A percentile compares a stretch with the other conserved stretches of the same genome.
Conservation (phyloP, 2,329 filamentous ascomycete genomes). For the Colletotrichum liriopes region DNA sequence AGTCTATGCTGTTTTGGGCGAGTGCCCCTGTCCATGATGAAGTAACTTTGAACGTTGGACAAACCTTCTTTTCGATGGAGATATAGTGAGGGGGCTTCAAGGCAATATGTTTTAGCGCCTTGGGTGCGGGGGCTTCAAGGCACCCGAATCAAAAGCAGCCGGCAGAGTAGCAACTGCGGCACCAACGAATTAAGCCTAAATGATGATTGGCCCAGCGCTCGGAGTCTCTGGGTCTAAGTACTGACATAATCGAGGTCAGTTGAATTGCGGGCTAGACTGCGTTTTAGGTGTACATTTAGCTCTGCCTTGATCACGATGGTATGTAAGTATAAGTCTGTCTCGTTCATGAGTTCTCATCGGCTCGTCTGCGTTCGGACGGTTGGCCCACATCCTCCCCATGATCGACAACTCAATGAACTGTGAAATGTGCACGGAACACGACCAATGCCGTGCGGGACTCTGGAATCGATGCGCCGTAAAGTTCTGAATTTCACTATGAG, state of each 20-base stretch:
- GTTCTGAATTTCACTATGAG: neutral
- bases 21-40: constrained; percentile 3
- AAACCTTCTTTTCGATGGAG: constrained; percentile 22
- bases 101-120: constrained; percentile 7
- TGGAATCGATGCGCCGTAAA: neutral
- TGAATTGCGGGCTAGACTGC: no score
- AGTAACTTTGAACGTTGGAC: constrained; percentile 15
- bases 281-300: no score
- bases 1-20: neutral
- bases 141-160: neutral
- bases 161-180: neutral
- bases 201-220: neutral
- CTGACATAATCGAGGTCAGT: no score
- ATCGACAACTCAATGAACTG: neutral
- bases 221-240: neutral
- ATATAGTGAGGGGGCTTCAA: constrained; percentile 8
- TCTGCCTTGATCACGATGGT: no score
- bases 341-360: neutral
- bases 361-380: constrained; percentile 15
- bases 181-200: neutral
- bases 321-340: neutral
- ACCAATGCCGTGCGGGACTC: neutral
- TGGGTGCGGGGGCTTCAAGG: neutral
- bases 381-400: constrained; percentile 2
- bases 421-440: constrained; percentile 13